phyloP scores from a whole-genome alignment of 2,329 filamentous ascomycete genomes.

The Fusarium denticulatum region DNA sequence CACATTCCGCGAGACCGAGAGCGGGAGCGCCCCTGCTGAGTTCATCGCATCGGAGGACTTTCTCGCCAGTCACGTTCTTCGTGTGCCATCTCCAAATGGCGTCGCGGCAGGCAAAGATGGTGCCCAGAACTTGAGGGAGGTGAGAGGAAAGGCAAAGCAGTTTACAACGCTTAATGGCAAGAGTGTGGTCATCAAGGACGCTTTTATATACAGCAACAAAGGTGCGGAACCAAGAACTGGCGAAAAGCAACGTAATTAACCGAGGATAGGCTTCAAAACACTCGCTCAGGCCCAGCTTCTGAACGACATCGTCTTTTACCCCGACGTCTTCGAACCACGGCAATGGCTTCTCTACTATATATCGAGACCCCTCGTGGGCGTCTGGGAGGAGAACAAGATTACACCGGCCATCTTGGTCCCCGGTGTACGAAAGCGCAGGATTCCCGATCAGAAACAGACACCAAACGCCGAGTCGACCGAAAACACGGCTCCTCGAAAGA shows the following conservation, averaged over 20 bases:
- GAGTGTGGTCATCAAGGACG: conserved; percentile 94
- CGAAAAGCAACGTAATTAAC: conserved; percentile 36
- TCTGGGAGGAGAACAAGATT: conserved; percentile 80
- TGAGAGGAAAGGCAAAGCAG: conserved; percentile 91
- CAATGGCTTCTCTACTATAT: conserved; percentile 99
- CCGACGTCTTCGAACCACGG: conserved; percentile 86
- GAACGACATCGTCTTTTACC: conserved; percentile 86
- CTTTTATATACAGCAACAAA: conserved; percentile 94
- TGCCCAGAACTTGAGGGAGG: conserved; percentile 78
- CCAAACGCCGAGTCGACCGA: conserved; percentile 55
- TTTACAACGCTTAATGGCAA: conserved; percentile 92
- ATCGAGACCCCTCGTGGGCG: conserved; percentile 85
- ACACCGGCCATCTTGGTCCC: conserved; percentile 69
- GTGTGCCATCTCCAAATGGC: conserved; percentile 70
- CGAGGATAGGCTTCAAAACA: conserved; percentile 80
- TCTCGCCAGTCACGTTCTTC: conserved; percentile 93
- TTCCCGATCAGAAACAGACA: conserved; percentile 50
- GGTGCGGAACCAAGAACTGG: conserved; percentile 59
- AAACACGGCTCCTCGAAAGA: conserved; percentile 69
- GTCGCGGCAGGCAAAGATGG: conserved; percentile 66
- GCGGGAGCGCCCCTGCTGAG: conserved; percentile 79
- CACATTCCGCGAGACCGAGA: conserved; percentile 87
- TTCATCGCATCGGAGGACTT: conserved; percentile 93
- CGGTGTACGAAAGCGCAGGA: conserved; percentile 53
- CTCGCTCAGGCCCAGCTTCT: conserved; percentile 90